A percentile compares a stretch with the other conserved stretches of the same genome.
These are phyloP conservation scores for Begonia fuchsioides DNA, from an alignment of 306 rosid species.

Conservation along the genomic window DNA sequence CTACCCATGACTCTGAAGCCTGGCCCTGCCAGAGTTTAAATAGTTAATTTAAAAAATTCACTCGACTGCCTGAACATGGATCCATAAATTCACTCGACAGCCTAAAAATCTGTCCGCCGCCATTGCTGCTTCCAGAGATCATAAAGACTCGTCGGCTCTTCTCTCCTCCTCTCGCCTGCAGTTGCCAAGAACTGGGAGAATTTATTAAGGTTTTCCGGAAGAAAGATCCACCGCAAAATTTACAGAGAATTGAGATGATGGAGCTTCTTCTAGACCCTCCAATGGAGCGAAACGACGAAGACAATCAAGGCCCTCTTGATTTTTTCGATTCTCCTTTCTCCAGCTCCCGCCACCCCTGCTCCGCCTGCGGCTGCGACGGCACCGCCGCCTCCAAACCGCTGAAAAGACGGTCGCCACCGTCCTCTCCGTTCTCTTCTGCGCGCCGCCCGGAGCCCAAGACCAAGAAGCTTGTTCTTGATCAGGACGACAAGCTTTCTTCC, in stretches of 20 bases:
- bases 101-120: too few relatives aligned
- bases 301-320: neutral
- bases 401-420: constrained; percentile 5
- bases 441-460: neutral
- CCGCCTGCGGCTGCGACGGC: neutral
- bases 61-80: too few relatives aligned
- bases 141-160: too few relatives aligned
- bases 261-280: constrained; percentile 5
- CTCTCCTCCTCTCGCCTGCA: too few relatives aligned
- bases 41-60: too few relatives aligned
- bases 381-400: neutral
- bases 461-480: constrained; percentile 9
- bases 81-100: too few relatives aligned
- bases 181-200: too few relatives aligned
- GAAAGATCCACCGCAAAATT: too few relatives aligned
- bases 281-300: neutral
- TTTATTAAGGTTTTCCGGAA: too few relatives aligned
- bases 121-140: too few relatives aligned
- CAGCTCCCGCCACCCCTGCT: neutral
- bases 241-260: neutral
- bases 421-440: neutral
- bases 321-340: neutral
- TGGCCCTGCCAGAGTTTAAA: too few relatives aligned
- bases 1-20: too few relatives aligned
- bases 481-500: neutral